Conservation (phyloP, 768 basidiomycete species). For the Erythrobasidium yunnanense region DNA sequence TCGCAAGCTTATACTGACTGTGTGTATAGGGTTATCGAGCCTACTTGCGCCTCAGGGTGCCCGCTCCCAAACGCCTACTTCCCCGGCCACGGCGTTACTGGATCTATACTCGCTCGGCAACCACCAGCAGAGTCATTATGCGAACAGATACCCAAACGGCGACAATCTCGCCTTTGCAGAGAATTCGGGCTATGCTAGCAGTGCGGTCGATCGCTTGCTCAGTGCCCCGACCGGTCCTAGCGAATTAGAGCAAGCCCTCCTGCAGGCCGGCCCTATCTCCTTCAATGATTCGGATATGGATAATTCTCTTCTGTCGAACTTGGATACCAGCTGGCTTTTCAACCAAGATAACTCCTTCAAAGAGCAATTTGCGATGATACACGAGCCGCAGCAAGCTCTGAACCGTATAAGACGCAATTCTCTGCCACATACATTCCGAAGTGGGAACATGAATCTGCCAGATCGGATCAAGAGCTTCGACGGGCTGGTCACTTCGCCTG, state of each 20-base stretch:
- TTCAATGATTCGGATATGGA: background rate
- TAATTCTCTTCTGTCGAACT: background rate
- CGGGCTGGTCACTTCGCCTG: no score
- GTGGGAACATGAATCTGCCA: background rate
- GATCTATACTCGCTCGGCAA: background rate
- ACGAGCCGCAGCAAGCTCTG: background rate
- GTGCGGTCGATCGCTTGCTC: background rate
- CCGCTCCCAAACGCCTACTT: background rate
- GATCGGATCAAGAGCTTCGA: background rate
- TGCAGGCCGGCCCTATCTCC: background rate
- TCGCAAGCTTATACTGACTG: background rate
- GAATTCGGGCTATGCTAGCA: background rate
- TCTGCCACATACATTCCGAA: background rate
- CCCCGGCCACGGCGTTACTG: background rate
- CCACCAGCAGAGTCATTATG: no score
- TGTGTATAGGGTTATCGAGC: background rate
- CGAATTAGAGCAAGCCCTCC: background rate
- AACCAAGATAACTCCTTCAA: background rate
- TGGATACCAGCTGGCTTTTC: conserved; percentile 21
- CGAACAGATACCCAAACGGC: no score
- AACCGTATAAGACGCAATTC: background rate
- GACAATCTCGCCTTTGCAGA: no score
- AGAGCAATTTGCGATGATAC: background rate
- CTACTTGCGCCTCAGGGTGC: background rate
- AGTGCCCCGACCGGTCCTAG: background rate